Evolutionary conservation across 345 rosid species (phyloP), one percentile per base, ranked within the genome.

Genomic region (Corchorus olitorius): DNA sequence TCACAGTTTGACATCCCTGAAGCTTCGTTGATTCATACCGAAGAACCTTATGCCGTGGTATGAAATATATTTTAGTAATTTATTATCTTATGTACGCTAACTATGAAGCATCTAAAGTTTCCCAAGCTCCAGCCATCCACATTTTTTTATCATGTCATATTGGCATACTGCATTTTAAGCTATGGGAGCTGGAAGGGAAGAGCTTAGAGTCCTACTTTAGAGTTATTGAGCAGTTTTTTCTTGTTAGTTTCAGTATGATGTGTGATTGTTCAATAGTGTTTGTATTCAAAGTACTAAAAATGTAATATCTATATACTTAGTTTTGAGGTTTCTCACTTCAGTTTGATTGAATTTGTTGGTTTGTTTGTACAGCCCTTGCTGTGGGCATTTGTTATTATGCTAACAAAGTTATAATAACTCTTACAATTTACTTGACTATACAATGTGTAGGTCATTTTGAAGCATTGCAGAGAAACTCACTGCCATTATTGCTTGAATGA

Each of bases 401-500:
- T 68, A 68, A 68, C 49, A 2, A 15, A 37, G 3, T 27, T 27
- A 27, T 27, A 27, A 70, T 52, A 34, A 52, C 46, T 70, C 53
- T 5, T 43, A 41, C 20, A 45, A 35, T 70, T 11, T 43, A 41
- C 20, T 20, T 56, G 56, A 39, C 53, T 41, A 13, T 61, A 48
- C 69, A 13, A 65, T 59, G 8, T 78, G 76, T 69, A 92, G 97
- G 83, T 87, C 58, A 83, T 94, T 80, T 84, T 82, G 77, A 94
- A 94, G 86, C 75, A 82, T 58, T 86, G 84, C 83, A 84, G 94
- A 71, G 90, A 88, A 82, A 85, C 90, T 17, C 91, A 92, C 77
- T 94, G 97, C 77, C 98, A 92, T 78, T 89, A 87, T 86, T 92
- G 98, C 89, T 81, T 94, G 75, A 89, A 87, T 83, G 90, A 91